These are phyloP conservation scores for Dryadomyces quercus-mongolicae DNA, from an alignment of 2,329 filamentous ascomycete genomes.

Conservation along the genomic window DNA sequence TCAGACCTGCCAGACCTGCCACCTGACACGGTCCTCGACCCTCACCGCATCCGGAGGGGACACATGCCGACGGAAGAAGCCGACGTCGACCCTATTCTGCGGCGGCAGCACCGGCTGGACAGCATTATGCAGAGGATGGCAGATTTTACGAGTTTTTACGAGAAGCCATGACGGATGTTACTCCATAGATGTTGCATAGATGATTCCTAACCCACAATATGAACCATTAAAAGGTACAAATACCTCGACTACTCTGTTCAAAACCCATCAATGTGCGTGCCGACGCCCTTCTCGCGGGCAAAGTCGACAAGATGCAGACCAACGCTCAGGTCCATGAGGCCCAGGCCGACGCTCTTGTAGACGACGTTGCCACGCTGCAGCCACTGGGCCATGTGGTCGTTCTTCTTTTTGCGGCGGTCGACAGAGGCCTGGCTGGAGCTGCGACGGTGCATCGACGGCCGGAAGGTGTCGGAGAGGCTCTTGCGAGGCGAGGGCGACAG, in stretches of 20 bases:
- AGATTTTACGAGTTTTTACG: slow-evolving; percentile 5
- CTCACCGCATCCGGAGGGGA: neutral
- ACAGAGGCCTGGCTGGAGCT: slow-evolving; percentile 18
- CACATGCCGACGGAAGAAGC: neutral
- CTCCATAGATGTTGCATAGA: neutral
- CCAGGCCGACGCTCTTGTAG: slow-evolving; percentile 56
- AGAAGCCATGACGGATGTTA: neutral
- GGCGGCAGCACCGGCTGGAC: slow-evolving; percentile 10
- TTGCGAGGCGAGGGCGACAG: slow-evolving; percentile 4
- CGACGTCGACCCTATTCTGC: neutral
- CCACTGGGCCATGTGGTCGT: slow-evolving; percentile 41
- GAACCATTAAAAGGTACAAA: no score
- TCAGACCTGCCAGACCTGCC: neutral
- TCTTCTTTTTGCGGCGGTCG: slow-evolving; percentile 20
- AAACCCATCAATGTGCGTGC: slow-evolving; percentile 40
- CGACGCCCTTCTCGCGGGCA: slow-evolving; percentile 41
- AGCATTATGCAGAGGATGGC: slow-evolving; percentile 3
- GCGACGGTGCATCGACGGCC: slow-evolving; percentile 15
- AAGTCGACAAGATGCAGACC: slow-evolving; percentile 45
- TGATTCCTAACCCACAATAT: no score
- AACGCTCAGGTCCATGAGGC: slow-evolving; percentile 53
- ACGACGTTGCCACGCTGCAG: slow-evolving; percentile 51
- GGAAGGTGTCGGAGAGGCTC: neutral
- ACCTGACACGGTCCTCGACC: neutral
- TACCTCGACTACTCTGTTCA: no score